These are phyloP conservation scores for Rubroboletus pulcherrimus DNA, from an alignment of 768 basidiomycete genomes.

Conservation along the genomic window DNA sequence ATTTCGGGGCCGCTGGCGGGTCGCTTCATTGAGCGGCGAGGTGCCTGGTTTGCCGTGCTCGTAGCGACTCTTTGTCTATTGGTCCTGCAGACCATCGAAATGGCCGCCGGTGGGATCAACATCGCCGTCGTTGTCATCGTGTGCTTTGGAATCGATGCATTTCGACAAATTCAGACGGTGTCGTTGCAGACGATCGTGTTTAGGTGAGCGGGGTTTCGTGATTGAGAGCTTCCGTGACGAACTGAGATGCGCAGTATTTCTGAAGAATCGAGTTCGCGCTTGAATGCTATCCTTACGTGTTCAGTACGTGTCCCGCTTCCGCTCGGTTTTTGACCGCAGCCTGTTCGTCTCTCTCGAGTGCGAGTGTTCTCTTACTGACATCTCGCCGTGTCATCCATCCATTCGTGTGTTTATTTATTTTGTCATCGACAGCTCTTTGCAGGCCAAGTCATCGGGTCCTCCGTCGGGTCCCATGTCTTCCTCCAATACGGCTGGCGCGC, in stretches of 20 bases:
- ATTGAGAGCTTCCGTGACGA: neutral
- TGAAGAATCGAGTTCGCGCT: conserved; percentile 25
- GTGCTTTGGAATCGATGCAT: conserved; percentile 40
- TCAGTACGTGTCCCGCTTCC: conserved; percentile 19
- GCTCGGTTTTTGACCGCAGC: neutral
- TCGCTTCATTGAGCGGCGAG: conserved; percentile 29
- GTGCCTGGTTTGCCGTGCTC: conserved; percentile 42
- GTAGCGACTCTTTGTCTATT: conserved; percentile 30
- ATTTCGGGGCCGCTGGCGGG: conserved; percentile 26
- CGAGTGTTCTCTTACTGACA: neutral
- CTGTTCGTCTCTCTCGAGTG: neutral
- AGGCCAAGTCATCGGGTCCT: conserved; percentile 44
- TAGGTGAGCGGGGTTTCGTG: conserved; percentile 10
- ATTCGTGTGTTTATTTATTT: neutral
- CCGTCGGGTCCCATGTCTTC: conserved; percentile 40
- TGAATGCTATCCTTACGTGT: conserved; percentile 27
- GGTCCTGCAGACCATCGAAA: conserved; percentile 30
- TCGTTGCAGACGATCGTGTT: conserved; percentile 28
- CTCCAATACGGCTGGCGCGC: conserved; percentile 39
- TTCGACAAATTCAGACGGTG: conserved; percentile 40
- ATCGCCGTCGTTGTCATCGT: conserved; percentile 38
- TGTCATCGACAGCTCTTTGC: conserved; percentile 22
- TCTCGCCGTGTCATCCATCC: neutral
- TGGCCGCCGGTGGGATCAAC: conserved; percentile 35
- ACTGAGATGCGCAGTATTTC: conserved; percentile 22